Base-by-base conservation (phyloP, 805 yeast genomes). In the Zygotorulaspora chibaensis region DNA sequence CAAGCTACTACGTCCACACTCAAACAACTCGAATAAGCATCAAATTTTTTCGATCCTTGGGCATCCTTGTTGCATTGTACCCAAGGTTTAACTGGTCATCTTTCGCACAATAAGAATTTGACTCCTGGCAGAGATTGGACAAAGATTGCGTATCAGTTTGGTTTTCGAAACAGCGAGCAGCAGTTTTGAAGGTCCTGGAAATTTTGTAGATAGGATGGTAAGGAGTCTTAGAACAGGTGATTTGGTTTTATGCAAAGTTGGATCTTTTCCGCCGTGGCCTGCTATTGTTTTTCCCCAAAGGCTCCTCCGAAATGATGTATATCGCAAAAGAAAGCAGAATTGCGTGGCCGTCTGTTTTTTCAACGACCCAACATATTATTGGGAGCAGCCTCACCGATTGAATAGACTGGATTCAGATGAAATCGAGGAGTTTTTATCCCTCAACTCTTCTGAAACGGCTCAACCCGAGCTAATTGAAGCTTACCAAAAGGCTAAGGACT, bases 231-330 rank as follows among this genome's bases (percentile, higher is more conserved):
- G 47, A 25, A 62, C 66, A 4, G 67, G 67, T n/a, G 62, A 58
- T 46, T 43, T 64, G 36, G 68, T 64, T 9, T 48, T 64, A 30
- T 64, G 67, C 44, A 64, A 63, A 46, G 68, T 64, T 15, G 68
- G 68, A 2, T 57, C 62, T 3, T 64, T 58, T 38, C 64, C 65
- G 3, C 66, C 67, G 8, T 64, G 68, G 68, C 68, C 68, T 1
- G 67, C 67, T 7, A 64, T 64, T 3, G 62, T 64, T 3, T 59
- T 61, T 26, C 68, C 68, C 9, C 65, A 60, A 38, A 46, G 61
- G 29, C 50, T 62, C 29, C 52, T 63, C n/a, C 51, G 63, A 38
- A 51, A 53, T 8, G 65, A 62, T 39, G 67, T 64, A 2, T 56
- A 56, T 33, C 52, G 55, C 3, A 56, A 59, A 35, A 43, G 58